phyloP scores from a whole-genome alignment of 1,284 basidiomycete species.

The Xerocomus amazonicus region DNA sequence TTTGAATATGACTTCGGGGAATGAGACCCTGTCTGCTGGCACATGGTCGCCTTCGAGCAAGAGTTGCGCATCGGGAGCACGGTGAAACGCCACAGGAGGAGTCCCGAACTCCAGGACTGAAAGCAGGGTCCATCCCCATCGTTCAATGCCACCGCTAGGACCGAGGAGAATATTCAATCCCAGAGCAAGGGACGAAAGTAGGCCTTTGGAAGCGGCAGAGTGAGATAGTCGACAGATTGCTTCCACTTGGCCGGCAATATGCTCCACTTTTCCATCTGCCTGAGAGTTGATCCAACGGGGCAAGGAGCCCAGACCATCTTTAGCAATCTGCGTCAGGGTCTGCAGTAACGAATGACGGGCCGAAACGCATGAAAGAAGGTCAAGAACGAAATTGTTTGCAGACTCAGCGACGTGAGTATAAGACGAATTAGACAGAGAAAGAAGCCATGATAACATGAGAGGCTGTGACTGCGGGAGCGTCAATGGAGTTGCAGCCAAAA shows the following conservation, averaged over 20 bases:
- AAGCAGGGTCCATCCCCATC: slow-evolving; percentile 84
- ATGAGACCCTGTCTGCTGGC: slow-evolving; percentile 39
- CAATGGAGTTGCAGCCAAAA: slow-evolving; percentile 51
- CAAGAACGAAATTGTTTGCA: slow-evolving; percentile 46
- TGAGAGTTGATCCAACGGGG: slow-evolving; percentile 70
- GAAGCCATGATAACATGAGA: slow-evolving; percentile 62
- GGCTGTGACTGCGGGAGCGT: slow-evolving; percentile 64
- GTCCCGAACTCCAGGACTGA: slow-evolving; percentile 69
- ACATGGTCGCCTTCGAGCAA: slow-evolving; percentile 52
- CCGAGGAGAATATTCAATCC: slow-evolving; percentile 72
- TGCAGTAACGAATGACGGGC: slow-evolving; percentile 48
- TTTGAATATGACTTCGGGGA: slow-evolving; percentile 60
- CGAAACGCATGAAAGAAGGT: slow-evolving; percentile 44
- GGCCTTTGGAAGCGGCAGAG: slow-evolving; percentile 14
- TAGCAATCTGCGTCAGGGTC: slow-evolving; percentile 50
- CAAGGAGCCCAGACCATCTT: slow-evolving; percentile 66
- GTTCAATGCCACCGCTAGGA: slow-evolving; percentile 78
- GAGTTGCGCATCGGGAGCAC: slow-evolving; percentile 48
- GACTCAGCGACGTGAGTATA: slow-evolving; percentile 22
- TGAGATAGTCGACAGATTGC: slow-evolving; percentile 59
- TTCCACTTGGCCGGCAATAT: slow-evolving; percentile 62
- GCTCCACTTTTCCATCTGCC: slow-evolving; percentile 68
- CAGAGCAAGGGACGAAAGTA: slow-evolving; percentile 42
- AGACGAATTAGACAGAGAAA: slow-evolving; percentile 44
- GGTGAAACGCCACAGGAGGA: slow-evolving; percentile 48